Evolutionary conservation across 202 grass and related monocot species (phyloP).

Genomic region (Zizania palustris): DNA sequence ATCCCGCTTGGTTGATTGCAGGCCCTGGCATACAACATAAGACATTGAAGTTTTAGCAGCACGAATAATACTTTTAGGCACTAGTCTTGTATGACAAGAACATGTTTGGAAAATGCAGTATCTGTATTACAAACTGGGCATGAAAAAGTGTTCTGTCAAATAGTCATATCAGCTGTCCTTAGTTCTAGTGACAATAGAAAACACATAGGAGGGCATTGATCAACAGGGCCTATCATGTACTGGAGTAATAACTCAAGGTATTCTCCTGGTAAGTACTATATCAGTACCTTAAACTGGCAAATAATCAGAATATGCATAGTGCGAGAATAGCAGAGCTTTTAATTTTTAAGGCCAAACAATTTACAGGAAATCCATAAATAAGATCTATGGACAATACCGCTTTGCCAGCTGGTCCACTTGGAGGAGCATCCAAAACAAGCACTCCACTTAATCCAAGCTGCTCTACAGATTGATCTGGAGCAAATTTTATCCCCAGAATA

Average conservation of each 20-base stretch:
- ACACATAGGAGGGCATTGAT: conserved; percentile 4
- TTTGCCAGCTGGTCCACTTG: conserved; percentile 96
- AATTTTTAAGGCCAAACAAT: neutral
- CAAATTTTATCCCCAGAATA: conserved; percentile 99
- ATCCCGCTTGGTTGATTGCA: conserved; percentile 87
- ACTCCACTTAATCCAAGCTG: conserved; percentile 98
- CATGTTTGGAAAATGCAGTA: neutral
- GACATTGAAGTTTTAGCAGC: conserved; percentile 5
- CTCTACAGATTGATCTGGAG: conserved; percentile 98
- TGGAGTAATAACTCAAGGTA: neutral
- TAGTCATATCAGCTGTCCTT: conserved; percentile 1
- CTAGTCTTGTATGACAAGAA: conserved; percentile 11
- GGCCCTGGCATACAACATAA: conserved; percentile 54
- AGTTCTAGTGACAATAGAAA: neutral
- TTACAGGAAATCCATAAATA: conserved; percentile 7
- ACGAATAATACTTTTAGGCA: neutral
- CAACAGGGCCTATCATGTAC: neutral
- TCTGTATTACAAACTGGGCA: neutral
- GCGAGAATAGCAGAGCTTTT: neutral
- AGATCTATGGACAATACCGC: conserved; percentile 57
- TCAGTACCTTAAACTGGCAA: conserved; percentile 4
- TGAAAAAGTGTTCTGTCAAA: neutral
- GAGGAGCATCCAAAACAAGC: conserved; percentile 94
- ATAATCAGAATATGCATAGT: conserved; percentile 1
- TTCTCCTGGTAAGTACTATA: conserved; percentile 9